These are phyloP conservation scores for Pisolithus marmoratus DNA, from an alignment of 768 basidiomycete species.

Conservation along the genomic window DNA sequence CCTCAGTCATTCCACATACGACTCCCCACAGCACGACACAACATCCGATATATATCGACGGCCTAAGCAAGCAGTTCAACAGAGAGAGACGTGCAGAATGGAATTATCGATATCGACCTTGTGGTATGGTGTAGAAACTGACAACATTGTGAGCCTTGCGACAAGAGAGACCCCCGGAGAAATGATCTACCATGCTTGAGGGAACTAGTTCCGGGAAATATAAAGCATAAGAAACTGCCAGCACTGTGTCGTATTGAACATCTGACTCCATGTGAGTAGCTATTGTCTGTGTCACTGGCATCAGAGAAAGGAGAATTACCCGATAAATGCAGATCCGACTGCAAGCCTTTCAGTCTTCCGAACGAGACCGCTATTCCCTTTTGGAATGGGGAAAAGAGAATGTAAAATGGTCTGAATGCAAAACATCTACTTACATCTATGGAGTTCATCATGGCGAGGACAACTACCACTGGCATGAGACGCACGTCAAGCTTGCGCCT, in stretches of 20 bases:
- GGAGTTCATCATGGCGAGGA: slow-evolving; percentile 64
- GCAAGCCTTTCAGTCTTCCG: slow-evolving; percentile 45
- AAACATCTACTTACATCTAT: slow-evolving; percentile 43
- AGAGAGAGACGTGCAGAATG: not conserved
- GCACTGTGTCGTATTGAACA: slow-evolving; percentile 48
- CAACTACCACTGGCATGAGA: slow-evolving; percentile 49
- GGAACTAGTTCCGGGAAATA: slow-evolving; percentile 57
- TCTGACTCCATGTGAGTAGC: slow-evolving; percentile 25
- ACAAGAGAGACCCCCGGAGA: not conserved
- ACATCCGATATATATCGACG: slow-evolving; percentile 54
- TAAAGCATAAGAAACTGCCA: slow-evolving; percentile 54
- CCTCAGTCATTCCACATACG: slow-evolving; percentile 57
- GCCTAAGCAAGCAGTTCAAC: slow-evolving; percentile 29
- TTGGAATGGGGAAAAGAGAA: not conserved
- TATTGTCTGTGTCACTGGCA: not conserved
- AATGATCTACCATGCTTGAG: slow-evolving; percentile 8
- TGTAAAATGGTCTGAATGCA: not conserved
- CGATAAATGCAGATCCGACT: slow-evolving; percentile 42
- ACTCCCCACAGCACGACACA: slow-evolving; percentile 63
- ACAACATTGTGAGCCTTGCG: not conserved
- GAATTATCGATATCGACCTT: slow-evolving; percentile 28
- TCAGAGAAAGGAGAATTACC: slow-evolving; percentile 23
- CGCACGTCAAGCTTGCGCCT: slow-evolving; percentile 52
- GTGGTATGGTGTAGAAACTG: slow-evolving; percentile 52
- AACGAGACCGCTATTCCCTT: slow-evolving; percentile 46